Evolutionary conservation across 371 early-diverging fungal species (phyloP).

Genomic region (Chytridium lagenaria): DNA sequence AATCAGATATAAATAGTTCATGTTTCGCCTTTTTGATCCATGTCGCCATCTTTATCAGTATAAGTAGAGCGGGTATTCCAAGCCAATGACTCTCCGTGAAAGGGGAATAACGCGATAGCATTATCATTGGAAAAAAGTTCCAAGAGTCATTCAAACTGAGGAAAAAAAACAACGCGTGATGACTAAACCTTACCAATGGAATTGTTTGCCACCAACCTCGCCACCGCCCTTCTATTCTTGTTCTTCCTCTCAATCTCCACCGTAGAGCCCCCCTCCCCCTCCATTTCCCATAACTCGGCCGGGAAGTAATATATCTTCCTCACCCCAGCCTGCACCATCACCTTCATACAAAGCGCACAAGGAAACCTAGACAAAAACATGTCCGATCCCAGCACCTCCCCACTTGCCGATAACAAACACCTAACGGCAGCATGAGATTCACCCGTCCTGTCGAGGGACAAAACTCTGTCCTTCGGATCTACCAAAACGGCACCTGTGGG

Average conservation of each 20-base stretch:
- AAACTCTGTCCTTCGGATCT: constrained; percentile 33
- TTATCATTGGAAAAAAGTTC: no score
- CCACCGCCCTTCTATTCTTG: constrained; percentile 39
- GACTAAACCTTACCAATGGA: constrained; percentile 33
- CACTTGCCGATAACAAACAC: constrained; percentile 37
- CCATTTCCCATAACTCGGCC: constrained; percentile 47
- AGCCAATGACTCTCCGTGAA: no score
- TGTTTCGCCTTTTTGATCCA: no score
- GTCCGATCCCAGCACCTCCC: constrained; percentile 47
- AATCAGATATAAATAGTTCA: no score
- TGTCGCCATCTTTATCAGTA: no score
- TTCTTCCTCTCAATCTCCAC: constrained; percentile 35
- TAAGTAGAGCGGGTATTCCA: no score
- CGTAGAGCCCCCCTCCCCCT: constrained; percentile 8
- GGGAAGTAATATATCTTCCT: constrained; percentile 52
- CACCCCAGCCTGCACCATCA: constrained; percentile 53
- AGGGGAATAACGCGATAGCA: no score
- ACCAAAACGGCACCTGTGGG: constrained; percentile 46
- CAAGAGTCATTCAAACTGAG: not conserved
- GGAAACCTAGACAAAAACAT: constrained; percentile 52
- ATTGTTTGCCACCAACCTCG: constrained; percentile 47
- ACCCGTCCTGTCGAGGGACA: constrained; percentile 43
- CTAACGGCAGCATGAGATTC: constrained; percentile 49
- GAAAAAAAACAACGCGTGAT: not conserved
- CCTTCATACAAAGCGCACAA: constrained; percentile 47